Conservation (phyloP, 164 flowering plant genomes). For the Sextonia rubra region DNA sequence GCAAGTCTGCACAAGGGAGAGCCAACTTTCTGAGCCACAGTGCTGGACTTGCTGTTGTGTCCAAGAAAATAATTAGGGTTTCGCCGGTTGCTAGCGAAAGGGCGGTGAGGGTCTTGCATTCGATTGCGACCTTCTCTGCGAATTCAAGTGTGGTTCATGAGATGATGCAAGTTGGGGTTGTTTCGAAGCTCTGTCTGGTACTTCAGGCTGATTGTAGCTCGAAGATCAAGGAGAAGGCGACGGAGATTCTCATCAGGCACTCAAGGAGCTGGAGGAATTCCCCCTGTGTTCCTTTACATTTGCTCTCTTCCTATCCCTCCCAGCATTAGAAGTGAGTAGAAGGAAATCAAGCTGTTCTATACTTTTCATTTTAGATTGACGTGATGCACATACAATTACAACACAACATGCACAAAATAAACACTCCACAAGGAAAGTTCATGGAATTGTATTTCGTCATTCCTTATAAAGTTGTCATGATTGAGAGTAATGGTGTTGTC, state of each 20-base stretch:
- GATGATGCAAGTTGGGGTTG: slow-evolving; percentile 81
- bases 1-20: slow-evolving; percentile 79
- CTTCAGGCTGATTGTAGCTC: slow-evolving; percentile 47
- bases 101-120: slow-evolving; percentile 56
- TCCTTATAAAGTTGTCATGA: no score
- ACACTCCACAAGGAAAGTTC: no score
- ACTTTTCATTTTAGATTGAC: no score
- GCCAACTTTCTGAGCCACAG: slow-evolving; percentile 57
- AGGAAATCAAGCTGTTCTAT: background rate
- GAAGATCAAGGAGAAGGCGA: slow-evolving; percentile 64
- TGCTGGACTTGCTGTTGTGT: slow-evolving; percentile 68
- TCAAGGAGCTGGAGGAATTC: slow-evolving; percentile 70
- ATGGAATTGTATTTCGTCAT: no score
- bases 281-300: slow-evolving; percentile 51
- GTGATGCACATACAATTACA: no score
- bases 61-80: slow-evolving; percentile 79
- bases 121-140: slow-evolving; percentile 48
- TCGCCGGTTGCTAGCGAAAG: slow-evolving; percentile 58
- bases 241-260: slow-evolving; percentile 59
- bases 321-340: background rate
- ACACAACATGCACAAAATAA: no score
- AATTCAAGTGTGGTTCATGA: slow-evolving; percentile 55
- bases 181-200: slow-evolving; percentile 72
- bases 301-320: slow-evolving; percentile 53
- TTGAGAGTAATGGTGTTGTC: no score